These are phyloP conservation scores for Hemerocallis citrina DNA, from an alignment of 106 monocot genomes.

Conservation along the genomic window DNA sequence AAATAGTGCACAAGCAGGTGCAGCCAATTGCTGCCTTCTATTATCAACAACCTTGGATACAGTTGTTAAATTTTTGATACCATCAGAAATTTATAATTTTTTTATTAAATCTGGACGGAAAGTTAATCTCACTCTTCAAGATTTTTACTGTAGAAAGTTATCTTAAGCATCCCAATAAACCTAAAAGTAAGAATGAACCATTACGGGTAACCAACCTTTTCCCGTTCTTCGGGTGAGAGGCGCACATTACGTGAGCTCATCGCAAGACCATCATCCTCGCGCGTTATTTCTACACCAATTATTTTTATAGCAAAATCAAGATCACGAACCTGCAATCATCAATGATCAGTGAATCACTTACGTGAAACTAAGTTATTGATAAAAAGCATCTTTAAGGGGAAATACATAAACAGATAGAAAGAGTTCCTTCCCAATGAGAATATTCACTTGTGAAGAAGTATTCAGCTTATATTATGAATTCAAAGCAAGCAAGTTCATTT, in stretches of 20 bases:
- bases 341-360: not conserved
- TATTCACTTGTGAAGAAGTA: not conserved
- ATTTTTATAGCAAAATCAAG: constrained; percentile 81
- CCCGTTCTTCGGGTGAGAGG: constrained; percentile 55
- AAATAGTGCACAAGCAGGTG: too few relatives aligned
- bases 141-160: not conserved
- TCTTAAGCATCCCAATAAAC: not conserved
- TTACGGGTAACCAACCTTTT: constrained; percentile 48
- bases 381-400: not conserved
- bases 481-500: too few relatives aligned
- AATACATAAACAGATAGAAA: too few relatives aligned
- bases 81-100: too few relatives aligned
- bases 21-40: too few relatives aligned
- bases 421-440: not conserved
- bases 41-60: too few relatives aligned
- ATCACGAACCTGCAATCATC: constrained; percentile 68
- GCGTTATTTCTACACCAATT: constrained; percentile 74
- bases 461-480: too few relatives aligned
- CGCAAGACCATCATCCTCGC: constrained; percentile 91
- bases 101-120: too few relatives aligned
- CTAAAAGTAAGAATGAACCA: not conserved
- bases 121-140: too few relatives aligned
- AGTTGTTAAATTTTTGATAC: too few relatives aligned
- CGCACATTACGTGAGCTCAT: constrained; percentile 96
- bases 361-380: too few relatives aligned